Base-by-base conservation (phyloP, 768 basidiomycete genomes). In the Clitopilus passeckerianus region DNA sequence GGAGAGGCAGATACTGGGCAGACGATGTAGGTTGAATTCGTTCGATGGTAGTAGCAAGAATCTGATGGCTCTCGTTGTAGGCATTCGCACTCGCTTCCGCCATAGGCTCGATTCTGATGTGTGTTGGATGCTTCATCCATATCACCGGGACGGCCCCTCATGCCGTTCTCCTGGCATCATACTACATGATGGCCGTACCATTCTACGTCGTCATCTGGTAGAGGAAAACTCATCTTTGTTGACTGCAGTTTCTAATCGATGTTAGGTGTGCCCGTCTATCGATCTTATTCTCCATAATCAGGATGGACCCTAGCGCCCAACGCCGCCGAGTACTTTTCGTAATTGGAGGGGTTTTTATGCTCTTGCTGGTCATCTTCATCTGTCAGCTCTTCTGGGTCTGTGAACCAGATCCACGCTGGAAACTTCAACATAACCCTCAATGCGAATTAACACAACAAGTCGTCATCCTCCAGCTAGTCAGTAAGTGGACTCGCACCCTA, bases 271-370 rank as follows among this genome's bases (percentile, higher is more conserved):
- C 82, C 1, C 76, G 82, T 18, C 69, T 82, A n/a, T 77, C 81
- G 22, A 82, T 83, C 52, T 68, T 85, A 6, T 81, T 80, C 69
- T 83, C 82, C 7, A 74, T 85, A 59, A 77, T 83, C 57, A 79
- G 83, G 35, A 74, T 84, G 63, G 78, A 80, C 57, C 77, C 79
- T 1, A 73, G 74, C 53, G 60, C 41, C 6, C 41, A 44, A 2
- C 66, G 72, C 52, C 68, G 70, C 12, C 61, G 56, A 24, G 60
- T 63, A 14, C 67, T 76, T 0, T 57, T 64, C 16, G 66, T 66
- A 57, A 58, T 80, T 18, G 74, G 72, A 0, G 63, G 66, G 18
- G 12, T 72, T 1, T 74, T 72, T 66, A 12, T 69, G 30, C n/a
- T 70, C 50, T 72, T 72, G 23, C 63, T 66, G 44, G 53, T 63